Conservation (phyloP, 495 filamentous ascomycete genomes). For the Schizothecium vesticola region DNA sequence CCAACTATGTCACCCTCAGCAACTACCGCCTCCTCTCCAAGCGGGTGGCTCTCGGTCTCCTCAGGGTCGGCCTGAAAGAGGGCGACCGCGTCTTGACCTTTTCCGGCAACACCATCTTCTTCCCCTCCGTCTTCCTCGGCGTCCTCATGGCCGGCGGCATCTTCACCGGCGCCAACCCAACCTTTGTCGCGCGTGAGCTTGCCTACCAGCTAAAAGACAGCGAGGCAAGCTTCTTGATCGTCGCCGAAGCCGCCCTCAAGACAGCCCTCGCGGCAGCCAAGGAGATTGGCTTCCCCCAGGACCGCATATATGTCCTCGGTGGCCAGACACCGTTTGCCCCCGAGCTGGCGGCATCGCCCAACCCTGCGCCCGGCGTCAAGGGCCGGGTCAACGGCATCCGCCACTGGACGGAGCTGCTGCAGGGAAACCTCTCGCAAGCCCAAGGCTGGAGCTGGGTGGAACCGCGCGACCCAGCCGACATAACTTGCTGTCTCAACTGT, state of each 20-base stretch:
- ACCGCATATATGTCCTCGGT: slow-evolving; percentile 46
- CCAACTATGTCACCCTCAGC: slow-evolving; percentile 33
- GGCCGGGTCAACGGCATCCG: slow-evolving; percentile 33
- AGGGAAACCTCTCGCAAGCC: slow-evolving; percentile 36
- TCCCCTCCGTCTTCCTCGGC: slow-evolving; percentile 66
- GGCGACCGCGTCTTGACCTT: slow-evolving; percentile 73
- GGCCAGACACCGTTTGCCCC: slow-evolving; percentile 24
- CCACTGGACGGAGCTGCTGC: slow-evolving; percentile 41
- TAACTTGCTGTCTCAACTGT: slow-evolving; percentile 55
- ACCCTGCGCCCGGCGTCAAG: slow-evolving; percentile 31
- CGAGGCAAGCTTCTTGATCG: slow-evolving; percentile 59
- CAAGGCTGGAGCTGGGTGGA: slow-evolving; percentile 41
- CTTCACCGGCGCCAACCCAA: slow-evolving; percentile 75
- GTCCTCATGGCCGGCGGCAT: slow-evolving; percentile 72
- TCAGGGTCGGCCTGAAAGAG: slow-evolving; percentile 54
- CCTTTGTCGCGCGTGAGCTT: slow-evolving; percentile 64
- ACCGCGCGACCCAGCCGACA: slow-evolving; percentile 28
- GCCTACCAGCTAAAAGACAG: slow-evolving; percentile 70
- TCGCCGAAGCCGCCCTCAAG: slow-evolving; percentile 50
- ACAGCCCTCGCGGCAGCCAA: slow-evolving; percentile 63
- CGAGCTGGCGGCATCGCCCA: slow-evolving; percentile 34
- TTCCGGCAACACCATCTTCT: slow-evolving; percentile 68
- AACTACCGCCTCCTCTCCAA: slow-evolving; percentile 64
- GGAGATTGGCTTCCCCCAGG: slow-evolving; percentile 54
- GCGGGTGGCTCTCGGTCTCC: slow-evolving; percentile 66